Base-by-base conservation (phyloP, 2,329 filamentous ascomycete genomes). In the Dichotomopilus funicola region DNA sequence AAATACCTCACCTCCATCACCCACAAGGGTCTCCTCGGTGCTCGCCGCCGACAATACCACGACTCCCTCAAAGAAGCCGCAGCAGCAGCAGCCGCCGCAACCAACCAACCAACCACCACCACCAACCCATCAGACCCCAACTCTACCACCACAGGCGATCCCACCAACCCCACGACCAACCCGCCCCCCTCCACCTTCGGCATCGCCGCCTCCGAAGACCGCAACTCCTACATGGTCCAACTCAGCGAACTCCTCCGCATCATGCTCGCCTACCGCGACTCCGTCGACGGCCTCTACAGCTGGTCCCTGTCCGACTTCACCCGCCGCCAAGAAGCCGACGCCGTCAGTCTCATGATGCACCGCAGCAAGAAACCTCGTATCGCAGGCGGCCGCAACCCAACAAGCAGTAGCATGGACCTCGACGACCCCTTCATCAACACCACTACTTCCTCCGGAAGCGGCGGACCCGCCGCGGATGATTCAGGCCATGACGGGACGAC, bases 281-380 rank as follows among this genome's bases (percentile, higher is more conserved):
- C 86, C 11, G 90, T 99, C 40, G 94, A 99, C 66, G 89, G 90
- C 0, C 79, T 99, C 6, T 99, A 97, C 75, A 91, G 88, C 53
- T 96, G 91, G 81, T 91, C 88, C 51, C 90, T 97, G 6, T 90
- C 91, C 0, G 92, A 97, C 70, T 99, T 95, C 71, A 95, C 90
- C 1, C 83, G 85, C 49, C 82, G 89, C n/a, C 92, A 97, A 70
- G 91, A 96, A 65, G 81, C 85, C 19, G 87, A 86, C 58, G 86
- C 96, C 64, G 81, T 85, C 13, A 86, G 85, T 55, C 19, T 44
- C n/a, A 12, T 51, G 41, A 62, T 91, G 2, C 85, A 85, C 19
- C 56, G 83, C 84, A 59, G 83, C 85, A 58, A 59, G 31, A 46
- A 70, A 2, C 6, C 49, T 7, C 53, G 49, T 10, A 51, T 54